Conservation (phyloP, 768 basidiomycete species). For the Rhizopogon rudus region DNA sequence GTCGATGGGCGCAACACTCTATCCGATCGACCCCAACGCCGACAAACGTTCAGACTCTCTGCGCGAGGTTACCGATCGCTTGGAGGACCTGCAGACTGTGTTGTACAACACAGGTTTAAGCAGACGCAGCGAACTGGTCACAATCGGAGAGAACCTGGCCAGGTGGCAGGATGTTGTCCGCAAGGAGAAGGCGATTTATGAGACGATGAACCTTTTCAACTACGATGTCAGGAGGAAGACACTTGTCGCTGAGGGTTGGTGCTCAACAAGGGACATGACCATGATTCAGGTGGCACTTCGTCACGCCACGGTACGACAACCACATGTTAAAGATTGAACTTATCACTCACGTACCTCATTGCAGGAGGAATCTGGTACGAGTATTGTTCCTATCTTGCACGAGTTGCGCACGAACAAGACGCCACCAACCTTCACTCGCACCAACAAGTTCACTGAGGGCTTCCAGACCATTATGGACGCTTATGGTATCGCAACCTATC, state of each 20-base stretch:
- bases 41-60: conserved; percentile 91
- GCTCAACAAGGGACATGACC: conserved; percentile 87
- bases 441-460: conserved; percentile 93
- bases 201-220: conserved; percentile 92
- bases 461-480: conserved; percentile 99
- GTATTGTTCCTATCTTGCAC: conserved; percentile 86
- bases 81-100: conserved; percentile 88
- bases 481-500: conserved; percentile 91
- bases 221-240: conserved; percentile 94
- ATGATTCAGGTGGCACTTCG: conserved; percentile 83
- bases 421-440: conserved; percentile 92
- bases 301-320: conserved; percentile 67
- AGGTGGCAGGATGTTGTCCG: conserved; percentile 92
- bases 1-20: conserved; percentile 97
- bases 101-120: conserved; percentile 86
- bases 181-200: conserved; percentile 95
- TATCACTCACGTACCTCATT: background rate
- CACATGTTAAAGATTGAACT: background rate
- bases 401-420: conserved; percentile 86
- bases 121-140: conserved; percentile 76
- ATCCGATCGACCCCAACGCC: conserved; percentile 91
- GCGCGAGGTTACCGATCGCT: conserved; percentile 78
- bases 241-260: conserved; percentile 96
- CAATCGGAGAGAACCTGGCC: conserved; percentile 77
- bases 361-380: conserved; percentile 90